Conservation (phyloP, 257 asterid genomes). For the Henckelia pumila region DNA sequence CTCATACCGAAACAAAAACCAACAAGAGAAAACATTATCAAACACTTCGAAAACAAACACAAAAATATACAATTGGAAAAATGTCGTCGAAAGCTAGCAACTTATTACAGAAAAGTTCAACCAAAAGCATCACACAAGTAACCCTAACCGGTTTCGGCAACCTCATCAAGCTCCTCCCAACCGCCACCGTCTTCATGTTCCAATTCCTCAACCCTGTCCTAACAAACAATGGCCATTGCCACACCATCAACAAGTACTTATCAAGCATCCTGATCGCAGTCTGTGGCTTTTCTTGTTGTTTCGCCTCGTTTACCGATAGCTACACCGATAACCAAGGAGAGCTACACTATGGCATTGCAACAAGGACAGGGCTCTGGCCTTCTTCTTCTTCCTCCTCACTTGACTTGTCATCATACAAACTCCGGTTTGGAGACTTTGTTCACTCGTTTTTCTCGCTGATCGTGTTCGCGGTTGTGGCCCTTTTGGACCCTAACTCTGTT, state of each 20-base stretch:
- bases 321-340: slow-evolving; percentile 52
- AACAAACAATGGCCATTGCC: slow-evolving; percentile 76
- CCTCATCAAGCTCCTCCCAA: slow-evolving; percentile 70
- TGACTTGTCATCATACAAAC: slow-evolving; percentile 47
- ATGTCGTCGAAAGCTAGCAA: slow-evolving; percentile 34
- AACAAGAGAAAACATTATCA: neutral
- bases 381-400: neutral
- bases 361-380: slow-evolving; percentile 75
- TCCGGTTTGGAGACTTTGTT: slow-evolving; percentile 59
- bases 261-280: slow-evolving; percentile 39
- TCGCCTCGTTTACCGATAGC: slow-evolving; percentile 81
- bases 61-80: slow-evolving; percentile 12
- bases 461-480: slow-evolving; percentile 58
- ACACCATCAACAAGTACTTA: slow-evolving; percentile 47
- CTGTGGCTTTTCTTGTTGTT: slow-evolving; percentile 57
- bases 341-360: slow-evolving; percentile 60
- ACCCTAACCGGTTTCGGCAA: slow-evolving; percentile 56
- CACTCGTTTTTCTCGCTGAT: slow-evolving; percentile 51
- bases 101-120: slow-evolving; percentile 11
- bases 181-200: slow-evolving; percentile 62
- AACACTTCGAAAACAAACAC: neutral
- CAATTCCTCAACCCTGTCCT: slow-evolving; percentile 77
- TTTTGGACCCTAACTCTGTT: slow-evolving; percentile 60
- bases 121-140: slow-evolving; percentile 27
- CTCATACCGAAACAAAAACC: no score